Percentiles rank a stretch among this genome's conserved stretches.
Evolutionary conservation across 108 stramenopile species (phyloP).

Genomic region (Conticribra guillardii): DNA sequence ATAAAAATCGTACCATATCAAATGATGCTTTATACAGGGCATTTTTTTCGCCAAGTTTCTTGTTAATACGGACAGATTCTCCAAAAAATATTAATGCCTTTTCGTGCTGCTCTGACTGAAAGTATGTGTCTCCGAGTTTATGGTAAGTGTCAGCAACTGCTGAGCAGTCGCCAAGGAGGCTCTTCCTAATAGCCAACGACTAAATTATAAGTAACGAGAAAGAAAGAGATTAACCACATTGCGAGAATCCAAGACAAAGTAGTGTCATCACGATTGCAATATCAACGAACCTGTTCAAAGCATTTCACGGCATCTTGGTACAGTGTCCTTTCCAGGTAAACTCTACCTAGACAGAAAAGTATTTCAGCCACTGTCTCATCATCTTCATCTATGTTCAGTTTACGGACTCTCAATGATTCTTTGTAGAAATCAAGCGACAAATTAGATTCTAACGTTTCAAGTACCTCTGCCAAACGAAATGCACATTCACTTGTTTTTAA

Average conservation of each 20-base stretch:
- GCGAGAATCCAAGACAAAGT: too few species aligned
- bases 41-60: constrained; percentile 24
- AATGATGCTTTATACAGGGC: constrained; percentile 33
- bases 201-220: background rate
- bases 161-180: constrained; percentile 29
- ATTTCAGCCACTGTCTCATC: constrained; percentile 36
- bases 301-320: constrained; percentile 31
- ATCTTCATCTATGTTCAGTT: constrained; percentile 34
- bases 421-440: constrained; percentile 46
- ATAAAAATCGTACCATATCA: constrained; percentile 31
- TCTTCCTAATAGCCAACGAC: constrained; percentile 31
- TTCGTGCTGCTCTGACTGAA: constrained; percentile 23
- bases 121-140: constrained; percentile 34
- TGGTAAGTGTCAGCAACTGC: constrained; percentile 46
- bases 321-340: constrained; percentile 9
- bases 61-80: constrained; percentile 42
- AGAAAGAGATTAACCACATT: too few species aligned
- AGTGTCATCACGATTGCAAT: too few species aligned
- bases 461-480: constrained; percentile 36
- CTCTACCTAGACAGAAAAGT: constrained; percentile 40
- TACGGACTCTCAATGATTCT: constrained; percentile 45
- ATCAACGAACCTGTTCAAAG: constrained; percentile 36
- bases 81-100: constrained; percentile 50
- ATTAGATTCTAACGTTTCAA: constrained; percentile 33
- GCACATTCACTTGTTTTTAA: constrained; percentile 43